Evolutionary conservation across 495 filamentous ascomycete genomes (phyloP).

Genomic region (Tuber microsphaerosporum): DNA sequence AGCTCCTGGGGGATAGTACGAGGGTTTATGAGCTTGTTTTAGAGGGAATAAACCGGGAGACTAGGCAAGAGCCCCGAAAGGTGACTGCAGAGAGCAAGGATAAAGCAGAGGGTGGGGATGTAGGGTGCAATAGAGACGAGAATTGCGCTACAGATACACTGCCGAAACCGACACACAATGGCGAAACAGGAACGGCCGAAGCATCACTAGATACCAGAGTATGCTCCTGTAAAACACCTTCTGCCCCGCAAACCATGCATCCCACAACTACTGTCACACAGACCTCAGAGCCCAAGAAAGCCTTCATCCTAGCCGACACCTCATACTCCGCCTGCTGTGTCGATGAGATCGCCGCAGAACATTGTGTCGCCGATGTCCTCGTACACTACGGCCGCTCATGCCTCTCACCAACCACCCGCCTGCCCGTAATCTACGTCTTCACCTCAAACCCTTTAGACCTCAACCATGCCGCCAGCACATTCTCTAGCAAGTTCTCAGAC

Average conservation of each 20-base stretch:
- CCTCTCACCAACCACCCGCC: conserved; percentile 76
- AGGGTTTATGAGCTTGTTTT: conserved; percentile 65
- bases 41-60: conserved; percentile 50
- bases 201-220: not conserved
- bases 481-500: conserved; percentile 61
- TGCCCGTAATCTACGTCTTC: conserved; percentile 90
- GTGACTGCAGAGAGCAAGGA: conserved; percentile 5
- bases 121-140: conserved; percentile 20
- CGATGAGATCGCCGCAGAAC: conserved; percentile 93
- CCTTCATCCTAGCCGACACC: conserved; percentile 89
- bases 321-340: conserved; percentile 97
- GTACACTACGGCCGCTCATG: conserved; percentile 94
- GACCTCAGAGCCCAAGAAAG: conserved; percentile 44
- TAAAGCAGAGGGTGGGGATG: conserved; percentile 16
- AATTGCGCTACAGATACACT: conserved; percentile 3
- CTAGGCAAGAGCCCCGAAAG: conserved; percentile 8
- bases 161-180: conserved; percentile 17
- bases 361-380: conserved; percentile 80
- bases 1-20: conserved; percentile 78
- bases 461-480: conserved; percentile 53
- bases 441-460: conserved; percentile 61
- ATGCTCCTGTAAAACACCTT: not conserved
- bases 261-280: conserved; percentile 35
- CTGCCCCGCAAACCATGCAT: not conserved
- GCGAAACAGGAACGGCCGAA: conserved; percentile 14